Conservation (phyloP, 192 early-diverging fungal genomes). For the Backusella tarrabulga region DNA sequence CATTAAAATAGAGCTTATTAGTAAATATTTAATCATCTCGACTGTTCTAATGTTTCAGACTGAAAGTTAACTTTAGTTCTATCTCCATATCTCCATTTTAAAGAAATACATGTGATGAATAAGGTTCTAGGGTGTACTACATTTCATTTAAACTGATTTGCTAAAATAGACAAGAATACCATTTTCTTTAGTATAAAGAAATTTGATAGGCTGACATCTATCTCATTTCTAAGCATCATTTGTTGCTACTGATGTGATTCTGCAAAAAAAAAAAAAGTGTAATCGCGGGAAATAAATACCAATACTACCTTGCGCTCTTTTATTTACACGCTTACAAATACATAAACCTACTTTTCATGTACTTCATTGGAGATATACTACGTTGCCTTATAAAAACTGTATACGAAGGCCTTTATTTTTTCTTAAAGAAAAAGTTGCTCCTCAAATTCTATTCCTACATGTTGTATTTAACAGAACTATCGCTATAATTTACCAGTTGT, state of each 20-base stretch:
- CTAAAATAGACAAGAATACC: neutral
- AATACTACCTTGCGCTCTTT: neutral
- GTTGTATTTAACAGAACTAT: too few relatives aligned
- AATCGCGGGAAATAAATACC: neutral
- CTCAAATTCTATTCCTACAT: too few relatives aligned
- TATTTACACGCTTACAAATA: neutral
- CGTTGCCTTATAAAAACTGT: neutral
- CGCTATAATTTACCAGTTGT: too few relatives aligned
- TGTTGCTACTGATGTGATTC: neutral
- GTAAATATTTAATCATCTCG: neutral
- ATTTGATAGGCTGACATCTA: neutral
- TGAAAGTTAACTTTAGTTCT: neutral
- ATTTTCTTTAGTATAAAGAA: neutral
- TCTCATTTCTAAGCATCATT: neutral
- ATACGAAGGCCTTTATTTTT: too few relatives aligned
- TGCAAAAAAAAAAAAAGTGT: neutral
- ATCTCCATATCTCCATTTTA: neutral
- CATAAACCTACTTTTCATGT: neutral
- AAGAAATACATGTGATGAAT: neutral
- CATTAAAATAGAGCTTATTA: neutral
- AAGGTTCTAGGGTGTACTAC: neutral
- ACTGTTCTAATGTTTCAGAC: neutral
- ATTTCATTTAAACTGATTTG: neutral
- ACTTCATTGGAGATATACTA: neutral
- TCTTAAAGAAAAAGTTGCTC: too few relatives aligned